phyloP scores from a whole-genome alignment of 371 early-diverging fungal species.

The Lichtheimia hyalospora region DNA sequence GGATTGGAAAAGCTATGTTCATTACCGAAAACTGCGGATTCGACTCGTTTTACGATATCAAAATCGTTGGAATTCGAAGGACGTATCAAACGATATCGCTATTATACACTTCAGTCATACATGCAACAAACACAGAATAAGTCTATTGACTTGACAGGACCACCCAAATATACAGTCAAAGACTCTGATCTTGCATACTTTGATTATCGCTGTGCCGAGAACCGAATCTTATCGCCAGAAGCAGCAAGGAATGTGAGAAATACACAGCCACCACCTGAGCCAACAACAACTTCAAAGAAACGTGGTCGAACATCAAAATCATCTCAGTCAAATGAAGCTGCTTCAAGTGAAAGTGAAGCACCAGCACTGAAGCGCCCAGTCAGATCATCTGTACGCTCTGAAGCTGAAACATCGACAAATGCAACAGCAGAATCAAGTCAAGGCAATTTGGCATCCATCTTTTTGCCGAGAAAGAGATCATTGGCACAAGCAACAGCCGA shows the following conservation, averaged over 20 bases:
- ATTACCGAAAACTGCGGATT: not conserved
- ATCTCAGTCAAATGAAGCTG: not conserved
- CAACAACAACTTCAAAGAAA: not conserved
- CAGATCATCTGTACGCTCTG: too few species aligned
- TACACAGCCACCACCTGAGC: not conserved
- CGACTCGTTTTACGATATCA: slow-evolving; percentile 11
- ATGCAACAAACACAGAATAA: slow-evolving; percentile 12
- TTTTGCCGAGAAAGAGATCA: not conserved
- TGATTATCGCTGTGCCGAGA: slow-evolving; percentile 1
- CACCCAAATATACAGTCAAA: slow-evolving; percentile 4
- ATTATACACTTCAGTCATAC: slow-evolving; percentile 25
- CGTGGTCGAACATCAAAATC: not conserved
- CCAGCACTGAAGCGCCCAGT: not conserved
- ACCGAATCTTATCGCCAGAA: too few species aligned
- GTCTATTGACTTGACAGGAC: slow-evolving; percentile 9
- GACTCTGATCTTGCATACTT: slow-evolving; percentile 5
- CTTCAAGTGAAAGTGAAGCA: not conserved
- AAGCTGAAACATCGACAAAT: too few species aligned
- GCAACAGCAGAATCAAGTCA: too few species aligned
- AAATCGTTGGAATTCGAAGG: slow-evolving; percentile 40
- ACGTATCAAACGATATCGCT: slow-evolving; percentile 32
- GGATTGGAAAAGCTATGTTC: slow-evolving; percentile 16
- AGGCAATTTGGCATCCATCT: not conserved
- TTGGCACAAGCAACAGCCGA: too few species aligned
- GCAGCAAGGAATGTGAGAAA: too few species aligned